Evolutionary conservation across 2,329 filamentous ascomycete genomes (phyloP).

Genomic region (Hypoxylon sp.): DNA sequence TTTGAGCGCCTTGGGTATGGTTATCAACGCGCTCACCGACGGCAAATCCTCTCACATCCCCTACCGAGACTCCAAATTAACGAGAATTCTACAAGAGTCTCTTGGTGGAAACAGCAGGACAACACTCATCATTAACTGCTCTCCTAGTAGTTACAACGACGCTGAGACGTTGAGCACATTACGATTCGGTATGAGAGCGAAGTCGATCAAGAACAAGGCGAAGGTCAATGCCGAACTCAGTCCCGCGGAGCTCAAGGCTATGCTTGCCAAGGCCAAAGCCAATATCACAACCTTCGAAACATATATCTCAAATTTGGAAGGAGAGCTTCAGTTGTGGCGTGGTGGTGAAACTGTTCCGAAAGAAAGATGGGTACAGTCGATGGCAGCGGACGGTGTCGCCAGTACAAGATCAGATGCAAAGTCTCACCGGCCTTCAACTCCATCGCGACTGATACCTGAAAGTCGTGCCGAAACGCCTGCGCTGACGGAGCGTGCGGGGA

Average conservation of each 20-base stretch:
- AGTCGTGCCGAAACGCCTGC: constrained; percentile 74
- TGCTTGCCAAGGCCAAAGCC: constrained; percentile 92
- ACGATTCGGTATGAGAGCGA: constrained; percentile 94
- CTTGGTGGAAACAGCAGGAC: constrained; percentile 97
- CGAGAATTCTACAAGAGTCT: constrained; percentile 95
- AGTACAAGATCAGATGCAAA: constrained; percentile 62
- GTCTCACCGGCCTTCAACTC: constrained; percentile 68
- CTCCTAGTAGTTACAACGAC: constrained; percentile 99
- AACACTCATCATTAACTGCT: constrained; percentile 99
- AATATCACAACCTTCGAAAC: constrained; percentile 90
- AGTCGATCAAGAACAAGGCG: constrained; percentile 99
- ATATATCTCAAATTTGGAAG: constrained; percentile 87
- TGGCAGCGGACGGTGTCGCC: constrained; percentile 68
- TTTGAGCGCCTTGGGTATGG: constrained; percentile 97
- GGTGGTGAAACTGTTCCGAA: constrained; percentile 89
- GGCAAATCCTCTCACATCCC: constrained; percentile 97
- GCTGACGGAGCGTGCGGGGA: constrained; percentile 85
- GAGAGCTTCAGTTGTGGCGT: constrained; percentile 89
- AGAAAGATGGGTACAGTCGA: constrained; percentile 85
- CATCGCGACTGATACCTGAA: constrained; percentile 67
- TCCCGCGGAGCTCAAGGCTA: constrained; percentile 91
- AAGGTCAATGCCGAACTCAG: constrained; percentile 99
- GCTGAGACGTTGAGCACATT: constrained; percentile 92
- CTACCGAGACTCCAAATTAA: constrained; percentile 98
- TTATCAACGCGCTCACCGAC: constrained; percentile 97